Percentiles rank a stretch among this genome's conserved stretches.
phyloP scores from a whole-genome alignment of 371 early-diverging fungal genomes.

The Mortierella sp. region DNA sequence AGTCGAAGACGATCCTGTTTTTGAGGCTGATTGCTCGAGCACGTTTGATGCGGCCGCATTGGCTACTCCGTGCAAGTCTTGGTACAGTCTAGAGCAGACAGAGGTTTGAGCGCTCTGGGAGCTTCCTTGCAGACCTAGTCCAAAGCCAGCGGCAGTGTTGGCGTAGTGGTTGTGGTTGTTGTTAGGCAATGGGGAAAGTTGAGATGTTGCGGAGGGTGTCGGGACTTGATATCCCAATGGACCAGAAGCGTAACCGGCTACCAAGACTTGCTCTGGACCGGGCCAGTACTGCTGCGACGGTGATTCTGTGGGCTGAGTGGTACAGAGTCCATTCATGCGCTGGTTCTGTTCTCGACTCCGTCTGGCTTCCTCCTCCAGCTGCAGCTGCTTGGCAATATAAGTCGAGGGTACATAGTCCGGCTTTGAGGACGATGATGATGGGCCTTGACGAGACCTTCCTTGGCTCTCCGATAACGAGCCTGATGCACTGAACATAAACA shows the following conservation, averaged over 20 bases:
- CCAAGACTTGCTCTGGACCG: conserved; percentile 26
- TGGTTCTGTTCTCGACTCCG: neutral
- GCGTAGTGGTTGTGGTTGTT: neutral
- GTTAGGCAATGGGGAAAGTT: neutral
- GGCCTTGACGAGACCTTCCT: conserved; percentile 20
- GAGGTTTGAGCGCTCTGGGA: neutral
- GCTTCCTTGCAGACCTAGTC: conserved; percentile 5
- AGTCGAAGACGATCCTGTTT: neutral
- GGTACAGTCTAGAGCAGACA: conserved; percentile 4
- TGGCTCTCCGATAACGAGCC: conserved; percentile 25
- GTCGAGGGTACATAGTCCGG: conserved; percentile 41
- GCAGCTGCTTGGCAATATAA: conserved; percentile 30
- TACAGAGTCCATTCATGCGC: neutral
- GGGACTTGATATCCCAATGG: conserved; percentile 34
- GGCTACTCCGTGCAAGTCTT: neutral
- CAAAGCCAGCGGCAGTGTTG: neutral
- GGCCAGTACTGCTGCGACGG: conserved; percentile 13
- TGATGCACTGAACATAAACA: conserved; percentile 44
- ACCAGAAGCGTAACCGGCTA: conserved; percentile 32
- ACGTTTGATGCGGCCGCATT: neutral
- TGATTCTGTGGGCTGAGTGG: neutral
- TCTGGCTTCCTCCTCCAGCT: conserved; percentile 34
- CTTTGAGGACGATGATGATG: conserved; percentile 9
- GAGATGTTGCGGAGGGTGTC: neutral
- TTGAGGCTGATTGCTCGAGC: neutral